Evolutionary conservation across 768 basidiomycete species (phyloP).

Genomic region (Lactifluus volemus): DNA sequence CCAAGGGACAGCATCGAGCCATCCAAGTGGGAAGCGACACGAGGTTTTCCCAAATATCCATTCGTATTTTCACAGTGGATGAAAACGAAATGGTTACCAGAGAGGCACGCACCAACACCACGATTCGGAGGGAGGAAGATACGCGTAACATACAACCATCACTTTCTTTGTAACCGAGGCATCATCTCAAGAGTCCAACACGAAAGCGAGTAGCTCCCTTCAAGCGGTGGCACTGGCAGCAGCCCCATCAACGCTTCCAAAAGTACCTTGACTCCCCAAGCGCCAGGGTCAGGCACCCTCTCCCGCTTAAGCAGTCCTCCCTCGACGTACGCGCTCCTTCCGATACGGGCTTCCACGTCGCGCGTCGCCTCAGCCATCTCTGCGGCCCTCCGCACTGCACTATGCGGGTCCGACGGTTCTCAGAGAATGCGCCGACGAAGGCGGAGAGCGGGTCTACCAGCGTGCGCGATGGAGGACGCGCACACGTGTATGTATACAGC

Average conservation of each 20-base stretch:
- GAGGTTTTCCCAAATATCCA: too few species aligned
- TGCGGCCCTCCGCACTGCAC: slow-evolving; percentile 51
- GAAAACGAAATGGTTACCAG: too few species aligned
- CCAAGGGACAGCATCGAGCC: too few species aligned
- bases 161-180: too few species aligned
- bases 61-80: too few species aligned
- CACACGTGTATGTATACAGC: slow-evolving; percentile 78
- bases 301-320: slow-evolving; percentile 52
- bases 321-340: slow-evolving; percentile 82
- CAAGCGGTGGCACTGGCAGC: background rate
- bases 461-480: slow-evolving; percentile 83
- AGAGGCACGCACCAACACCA: too few species aligned
- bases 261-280: slow-evolving; percentile 80
- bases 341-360: slow-evolving; percentile 75
- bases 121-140: too few species aligned
- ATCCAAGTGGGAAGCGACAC: too few species aligned
- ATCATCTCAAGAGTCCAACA: too few species aligned
- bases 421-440: slow-evolving; percentile 49
- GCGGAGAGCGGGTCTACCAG: slow-evolving; percentile 84
- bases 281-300: slow-evolving; percentile 77
- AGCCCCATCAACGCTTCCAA: slow-evolving; percentile 41
- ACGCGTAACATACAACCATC: too few species aligned
- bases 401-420: slow-evolving; percentile 29
- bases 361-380: slow-evolving; percentile 68
- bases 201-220: background rate